A percentile compares a stretch with the other conserved stretches of the same genome.
Conservation (phyloP, 352 stramenopile genomes). For the Phytophthora colocasiae region DNA sequence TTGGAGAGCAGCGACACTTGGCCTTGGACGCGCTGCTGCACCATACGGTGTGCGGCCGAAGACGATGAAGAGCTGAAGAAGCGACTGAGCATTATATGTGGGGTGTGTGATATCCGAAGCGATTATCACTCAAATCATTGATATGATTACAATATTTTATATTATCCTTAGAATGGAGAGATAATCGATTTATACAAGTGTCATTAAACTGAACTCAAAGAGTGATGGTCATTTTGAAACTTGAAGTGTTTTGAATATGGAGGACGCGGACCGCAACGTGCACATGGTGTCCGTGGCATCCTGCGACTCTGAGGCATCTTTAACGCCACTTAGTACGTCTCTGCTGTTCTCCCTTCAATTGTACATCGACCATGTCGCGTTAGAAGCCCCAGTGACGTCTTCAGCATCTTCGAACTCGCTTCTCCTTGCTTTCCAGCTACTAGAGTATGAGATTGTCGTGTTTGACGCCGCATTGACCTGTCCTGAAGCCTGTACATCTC, state of each 20-base stretch:
- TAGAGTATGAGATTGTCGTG: slow-evolving; percentile 62
- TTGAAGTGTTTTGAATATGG: background rate
- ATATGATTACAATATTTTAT: too few relatives aligned
- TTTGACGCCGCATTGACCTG: slow-evolving; percentile 32
- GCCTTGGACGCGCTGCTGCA: slow-evolving; percentile 73
- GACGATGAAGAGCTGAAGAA: slow-evolving; percentile 47
- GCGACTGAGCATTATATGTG: slow-evolving; percentile 42
- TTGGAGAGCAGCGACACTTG: slow-evolving; percentile 47
- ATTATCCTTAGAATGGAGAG: too few relatives aligned
- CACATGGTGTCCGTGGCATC: slow-evolving; percentile 11
- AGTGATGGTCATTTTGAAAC: slow-evolving; percentile 2
- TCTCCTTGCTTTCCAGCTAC: slow-evolving; percentile 53
- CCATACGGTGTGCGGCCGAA: slow-evolving; percentile 52
- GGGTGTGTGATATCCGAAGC: background rate
- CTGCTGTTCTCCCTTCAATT: slow-evolving; percentile 60
- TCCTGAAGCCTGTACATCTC: background rate
- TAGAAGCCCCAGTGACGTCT: background rate
- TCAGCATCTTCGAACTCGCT: slow-evolving; percentile 2
- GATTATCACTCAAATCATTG: too few relatives aligned
- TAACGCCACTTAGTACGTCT: background rate
- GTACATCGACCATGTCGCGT: slow-evolving; percentile 34
- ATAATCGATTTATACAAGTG: too few relatives aligned
- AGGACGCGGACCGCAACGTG: background rate
- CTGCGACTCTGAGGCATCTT: background rate
- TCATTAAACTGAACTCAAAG: background rate